Percentiles rank a stretch among this genome's conserved stretches.
Evolutionary conservation across 2,329 filamentous ascomycete species (phyloP).

Genomic region (Microcyclospora pomicola): DNA sequence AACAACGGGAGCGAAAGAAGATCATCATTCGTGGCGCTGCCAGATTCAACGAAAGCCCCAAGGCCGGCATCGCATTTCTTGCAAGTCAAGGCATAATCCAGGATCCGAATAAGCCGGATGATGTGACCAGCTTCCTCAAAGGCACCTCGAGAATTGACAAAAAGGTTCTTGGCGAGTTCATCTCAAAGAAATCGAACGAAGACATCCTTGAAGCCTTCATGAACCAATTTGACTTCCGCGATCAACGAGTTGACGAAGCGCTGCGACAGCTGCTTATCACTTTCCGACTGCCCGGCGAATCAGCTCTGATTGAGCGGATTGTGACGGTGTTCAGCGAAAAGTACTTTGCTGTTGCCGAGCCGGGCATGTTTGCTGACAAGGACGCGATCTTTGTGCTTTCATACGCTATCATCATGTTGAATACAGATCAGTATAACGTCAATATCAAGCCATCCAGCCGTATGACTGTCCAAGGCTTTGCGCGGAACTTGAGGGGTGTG

Average conservation of each 20-base stretch:
- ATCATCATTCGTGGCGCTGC: conserved; percentile 74
- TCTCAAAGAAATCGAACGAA: conserved; percentile 84
- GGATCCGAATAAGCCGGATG: conserved; percentile 56
- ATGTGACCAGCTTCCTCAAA: conserved; percentile 74
- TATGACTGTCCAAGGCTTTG: conserved; percentile 74
- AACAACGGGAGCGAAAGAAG: conserved; percentile 68
- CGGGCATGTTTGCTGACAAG: conserved; percentile 65
- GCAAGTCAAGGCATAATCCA: conserved; percentile 75
- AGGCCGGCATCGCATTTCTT: conserved; percentile 74
- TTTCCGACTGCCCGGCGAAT: conserved; percentile 89
- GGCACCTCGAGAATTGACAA: conserved; percentile 83
- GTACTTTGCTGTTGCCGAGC: conserved; percentile 57
- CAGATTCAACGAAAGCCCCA: conserved; percentile 93
- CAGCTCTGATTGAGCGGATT: conserved; percentile 82
- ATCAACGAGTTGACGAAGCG: conserved; percentile 80
- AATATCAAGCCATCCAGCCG: conserved; percentile 67
- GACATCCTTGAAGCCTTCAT: conserved; percentile 73
- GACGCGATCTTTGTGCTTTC: conserved; percentile 83
- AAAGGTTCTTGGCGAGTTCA: conserved; percentile 76
- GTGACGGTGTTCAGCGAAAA: conserved; percentile 76
- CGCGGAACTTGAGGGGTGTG: conserved; percentile 76
- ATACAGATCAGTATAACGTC: conserved; percentile 92
- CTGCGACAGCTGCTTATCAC: conserved; percentile 74
- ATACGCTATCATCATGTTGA: conserved; percentile 95
- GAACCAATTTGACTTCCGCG: conserved; percentile 72